Base-by-base conservation (phyloP, 2,329 filamentous ascomycete species). In the Penicillium crustosum region DNA sequence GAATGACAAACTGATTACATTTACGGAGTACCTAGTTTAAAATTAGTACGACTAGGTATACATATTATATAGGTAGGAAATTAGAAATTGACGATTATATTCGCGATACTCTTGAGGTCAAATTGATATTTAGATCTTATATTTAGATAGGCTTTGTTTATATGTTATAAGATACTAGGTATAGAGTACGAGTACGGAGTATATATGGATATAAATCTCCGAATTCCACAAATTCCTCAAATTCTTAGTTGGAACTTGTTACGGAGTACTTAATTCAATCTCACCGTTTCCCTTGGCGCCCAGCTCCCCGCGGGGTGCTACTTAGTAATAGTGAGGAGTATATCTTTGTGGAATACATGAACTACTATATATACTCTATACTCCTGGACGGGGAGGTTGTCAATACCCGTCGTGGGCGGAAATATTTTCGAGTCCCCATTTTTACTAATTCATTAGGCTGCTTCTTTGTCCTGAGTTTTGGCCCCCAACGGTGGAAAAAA, bases 211-310 rank as follows among this genome's bases (percentile, higher is more conserved):
- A 29, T 31, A 31, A 13, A 21, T 21, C 43, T 31, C 38, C 48
- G 25, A 54, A 51, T 52, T 13, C 8, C 25, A 8, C 25, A 27
- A 27, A 27, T 27, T 27, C 25, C 12, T 21, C n/a, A 33, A 35
- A 17, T 35, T 23, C 15, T 33, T 15, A 35, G 15, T 17, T 35
- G 17, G 2, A 23, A 21, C n/a, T 1, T 31, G 12, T 13, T 15
- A 33, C n/a, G n/a, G n/a, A n/a, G n/a, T n/a, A n/a, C 3, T 15
- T 33, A 15, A 33, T 53, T 27, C 55, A 15, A 48, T 47, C 39
- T 49, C 49, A 23, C 43, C 27, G 9, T 47, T 45, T 41, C 41
- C 42, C 53, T 57, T 42, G 49, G 54, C 54, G 42, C 45, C 44
- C 54, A 53, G n/a, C 25, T 13, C 45, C 25, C 4, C 39, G 12